phyloP scores from a whole-genome alignment of 495 filamentous ascomycete species.

The Talaromyces nanjingensis region DNA sequence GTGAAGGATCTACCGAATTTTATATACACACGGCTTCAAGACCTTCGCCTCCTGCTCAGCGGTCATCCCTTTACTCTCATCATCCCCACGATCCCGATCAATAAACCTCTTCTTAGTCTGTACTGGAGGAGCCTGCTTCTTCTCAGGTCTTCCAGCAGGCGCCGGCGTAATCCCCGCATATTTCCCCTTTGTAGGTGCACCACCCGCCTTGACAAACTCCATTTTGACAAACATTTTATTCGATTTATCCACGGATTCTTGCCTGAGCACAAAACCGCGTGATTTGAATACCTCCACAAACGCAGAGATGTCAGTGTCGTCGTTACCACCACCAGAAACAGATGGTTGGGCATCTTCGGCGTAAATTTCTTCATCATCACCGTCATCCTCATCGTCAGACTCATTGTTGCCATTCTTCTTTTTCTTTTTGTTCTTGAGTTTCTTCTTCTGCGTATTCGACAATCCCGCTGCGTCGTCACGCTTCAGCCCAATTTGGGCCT shows the following conservation, averaged over 20 bases:
- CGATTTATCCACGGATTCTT: slow-evolving; percentile 61
- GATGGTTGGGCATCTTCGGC: slow-evolving; percentile 38
- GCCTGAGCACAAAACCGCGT: slow-evolving; percentile 68
- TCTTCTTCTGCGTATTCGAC: slow-evolving; percentile 50
- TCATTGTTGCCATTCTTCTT: slow-evolving; percentile 27
- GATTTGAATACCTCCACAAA: slow-evolving; percentile 76
- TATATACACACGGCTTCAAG: slow-evolving; percentile 96
- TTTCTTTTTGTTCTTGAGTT: slow-evolving; percentile 30
- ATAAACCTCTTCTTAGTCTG: slow-evolving; percentile 53
- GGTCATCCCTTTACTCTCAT: slow-evolving; percentile 39
- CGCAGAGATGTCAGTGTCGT: slow-evolving; percentile 78
- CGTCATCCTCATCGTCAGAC: slow-evolving; percentile 26
- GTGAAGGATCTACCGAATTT: slow-evolving; percentile 56
- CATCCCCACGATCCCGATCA: slow-evolving; percentile 45
- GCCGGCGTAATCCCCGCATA: slow-evolving; percentile 39
- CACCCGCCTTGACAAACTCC: slow-evolving; percentile 76
- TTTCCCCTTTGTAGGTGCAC: slow-evolving; percentile 62
- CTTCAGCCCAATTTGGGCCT: slow-evolving; percentile 51
- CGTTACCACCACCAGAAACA: slow-evolving; percentile 23
- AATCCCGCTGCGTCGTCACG: slow-evolving; percentile 49
- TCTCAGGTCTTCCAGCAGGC: slow-evolving; percentile 12
- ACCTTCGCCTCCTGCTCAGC: slow-evolving; percentile 56
- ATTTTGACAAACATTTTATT: slow-evolving; percentile 99
- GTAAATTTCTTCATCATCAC: slow-evolving; percentile 37
- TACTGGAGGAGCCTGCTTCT: slow-evolving; percentile 17